Conservation (phyloP, 441 rosid genomes). For the Pelargonium fulgidum region DNA sequence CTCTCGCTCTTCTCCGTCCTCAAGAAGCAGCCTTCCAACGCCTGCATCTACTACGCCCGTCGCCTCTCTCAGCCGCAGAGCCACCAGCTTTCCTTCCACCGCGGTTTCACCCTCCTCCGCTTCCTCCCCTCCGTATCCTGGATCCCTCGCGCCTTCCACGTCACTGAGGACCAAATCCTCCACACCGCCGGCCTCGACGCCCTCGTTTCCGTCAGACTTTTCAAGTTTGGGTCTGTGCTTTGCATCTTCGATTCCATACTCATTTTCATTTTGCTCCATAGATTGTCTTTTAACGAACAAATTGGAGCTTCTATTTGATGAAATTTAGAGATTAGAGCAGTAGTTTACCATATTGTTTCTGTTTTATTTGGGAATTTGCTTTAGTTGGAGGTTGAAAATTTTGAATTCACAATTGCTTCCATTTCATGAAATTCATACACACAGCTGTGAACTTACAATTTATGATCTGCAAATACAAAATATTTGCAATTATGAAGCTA, state of each 20-base stretch:
- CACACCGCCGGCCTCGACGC: conserved; percentile 62
- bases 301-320: too few relatives aligned
- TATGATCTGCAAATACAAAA: too few relatives aligned
- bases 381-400: too few relatives aligned
- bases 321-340: too few relatives aligned
- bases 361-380: too few relatives aligned
- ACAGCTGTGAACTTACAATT: too few relatives aligned
- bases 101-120: conserved; percentile 38
- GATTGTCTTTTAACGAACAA: not conserved
- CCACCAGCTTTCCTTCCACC: conserved; percentile 28
- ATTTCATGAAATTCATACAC: too few relatives aligned
- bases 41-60: conserved; percentile 70
- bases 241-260: not conserved
- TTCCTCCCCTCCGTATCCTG: conserved; percentile 76
- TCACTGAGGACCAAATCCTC: conserved; percentile 70
- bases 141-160: conserved; percentile 62
- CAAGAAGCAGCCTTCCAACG: conserved; percentile 73
- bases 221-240: conserved; percentile 62
- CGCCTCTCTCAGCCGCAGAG: conserved; percentile 41
- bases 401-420: too few relatives aligned
- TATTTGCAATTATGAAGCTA: too few relatives aligned
- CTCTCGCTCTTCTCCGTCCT: conserved; percentile 71
- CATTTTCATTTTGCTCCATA: not conserved
- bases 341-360: too few relatives aligned
- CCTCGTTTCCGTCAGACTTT: conserved; percentile 67